These are phyloP conservation scores for Parascedosporium putredinis DNA, from an alignment of 2,329 filamentous ascomycete species.

Conservation along the genomic window DNA sequence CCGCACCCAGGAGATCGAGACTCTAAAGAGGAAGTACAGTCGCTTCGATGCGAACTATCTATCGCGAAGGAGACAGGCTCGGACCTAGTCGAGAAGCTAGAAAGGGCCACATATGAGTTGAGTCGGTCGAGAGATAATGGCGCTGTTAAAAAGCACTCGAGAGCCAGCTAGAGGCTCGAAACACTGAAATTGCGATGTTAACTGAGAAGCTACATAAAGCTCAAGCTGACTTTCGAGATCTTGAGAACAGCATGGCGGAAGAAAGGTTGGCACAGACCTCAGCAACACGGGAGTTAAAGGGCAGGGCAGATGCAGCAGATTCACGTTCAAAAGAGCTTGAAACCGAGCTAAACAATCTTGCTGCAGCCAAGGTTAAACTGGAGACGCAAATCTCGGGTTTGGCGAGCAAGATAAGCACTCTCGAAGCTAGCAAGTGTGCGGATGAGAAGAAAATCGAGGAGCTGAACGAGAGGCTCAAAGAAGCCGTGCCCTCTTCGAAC, in stretches of 20 bases:
- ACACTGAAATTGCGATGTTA: constrained; percentile 37
- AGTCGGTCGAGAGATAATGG: constrained; percentile 32
- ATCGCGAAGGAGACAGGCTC: constrained; percentile 60
- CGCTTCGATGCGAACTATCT: constrained; percentile 59
- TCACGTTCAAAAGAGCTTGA: constrained; percentile 29
- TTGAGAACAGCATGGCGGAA: constrained; percentile 25
- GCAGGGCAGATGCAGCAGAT: constrained; percentile 21
- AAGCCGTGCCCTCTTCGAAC: too few species aligned
- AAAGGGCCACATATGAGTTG: constrained; percentile 56
- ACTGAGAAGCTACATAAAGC: constrained; percentile 36
- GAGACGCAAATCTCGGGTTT: constrained; percentile 26
- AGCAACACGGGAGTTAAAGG: constrained; percentile 25
- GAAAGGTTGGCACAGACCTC: constrained; percentile 21
- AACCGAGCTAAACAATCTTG: constrained; percentile 27
- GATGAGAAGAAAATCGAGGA: constrained; percentile 30
- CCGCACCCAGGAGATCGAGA: constrained; percentile 59
- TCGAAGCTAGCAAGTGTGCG: constrained; percentile 27
- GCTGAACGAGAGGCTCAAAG: constrained; percentile 25
- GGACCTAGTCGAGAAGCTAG: constrained; percentile 55
- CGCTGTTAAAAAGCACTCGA: constrained; percentile 35
- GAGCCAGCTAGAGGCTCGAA: constrained; percentile 36
- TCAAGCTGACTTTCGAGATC: constrained; percentile 32
- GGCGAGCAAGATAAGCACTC: constrained; percentile 30
- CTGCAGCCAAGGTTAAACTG: constrained; percentile 23
- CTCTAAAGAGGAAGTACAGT: constrained; percentile 58